A percentile compares a stretch with the other conserved stretches of the same genome.
Conservation (phyloP, 345 rosid species). For the Moringa oleifera region DNA sequence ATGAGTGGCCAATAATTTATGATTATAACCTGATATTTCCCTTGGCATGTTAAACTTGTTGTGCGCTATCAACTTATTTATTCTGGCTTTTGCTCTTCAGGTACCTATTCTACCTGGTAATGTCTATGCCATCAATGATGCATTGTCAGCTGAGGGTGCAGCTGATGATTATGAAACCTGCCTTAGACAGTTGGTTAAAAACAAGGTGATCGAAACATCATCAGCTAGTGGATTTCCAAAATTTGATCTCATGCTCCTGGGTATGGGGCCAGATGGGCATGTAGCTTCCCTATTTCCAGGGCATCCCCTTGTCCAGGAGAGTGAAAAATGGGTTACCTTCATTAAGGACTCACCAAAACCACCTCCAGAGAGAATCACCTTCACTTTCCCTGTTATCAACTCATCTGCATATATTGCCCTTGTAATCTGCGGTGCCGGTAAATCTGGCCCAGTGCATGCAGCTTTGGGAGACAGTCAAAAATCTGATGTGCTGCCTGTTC, state of each 20-base stretch:
- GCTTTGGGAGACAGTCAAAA: constrained; percentile 40
- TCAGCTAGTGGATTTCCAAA: constrained; percentile 57
- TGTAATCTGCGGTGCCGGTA: constrained; percentile 63
- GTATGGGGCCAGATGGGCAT: constrained; percentile 93
- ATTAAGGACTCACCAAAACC: constrained; percentile 83
- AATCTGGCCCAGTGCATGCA: constrained; percentile 51
- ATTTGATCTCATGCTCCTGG: constrained; percentile 82
- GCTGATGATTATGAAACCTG: constrained; percentile 83
- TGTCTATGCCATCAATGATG: constrained; percentile 72
- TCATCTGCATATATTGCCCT: constrained; percentile 66
- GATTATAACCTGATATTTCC: too few relatives aligned
- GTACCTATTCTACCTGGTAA: constrained; percentile 61
- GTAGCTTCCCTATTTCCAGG: constrained; percentile 85
- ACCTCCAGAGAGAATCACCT: constrained; percentile 77
- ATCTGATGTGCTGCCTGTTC: constrained; percentile 46
- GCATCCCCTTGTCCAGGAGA: constrained; percentile 61
- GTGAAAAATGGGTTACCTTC: constrained; percentile 64
- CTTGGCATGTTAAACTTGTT: too few relatives aligned
- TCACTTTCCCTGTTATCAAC: constrained; percentile 84
- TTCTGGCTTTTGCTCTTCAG: constrained; percentile 20
- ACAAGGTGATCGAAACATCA: constrained; percentile 34
- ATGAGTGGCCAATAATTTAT: too few relatives aligned
- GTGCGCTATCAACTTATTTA: too few relatives aligned
- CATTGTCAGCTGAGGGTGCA: constrained; percentile 70
- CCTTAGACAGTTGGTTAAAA: constrained; percentile 51